A percentile compares a stretch with the other conserved stretches of the same genome.
Conservation (phyloP, 2,329 filamentous ascomycete genomes). For the Xylariomycetidae sp. region DNA sequence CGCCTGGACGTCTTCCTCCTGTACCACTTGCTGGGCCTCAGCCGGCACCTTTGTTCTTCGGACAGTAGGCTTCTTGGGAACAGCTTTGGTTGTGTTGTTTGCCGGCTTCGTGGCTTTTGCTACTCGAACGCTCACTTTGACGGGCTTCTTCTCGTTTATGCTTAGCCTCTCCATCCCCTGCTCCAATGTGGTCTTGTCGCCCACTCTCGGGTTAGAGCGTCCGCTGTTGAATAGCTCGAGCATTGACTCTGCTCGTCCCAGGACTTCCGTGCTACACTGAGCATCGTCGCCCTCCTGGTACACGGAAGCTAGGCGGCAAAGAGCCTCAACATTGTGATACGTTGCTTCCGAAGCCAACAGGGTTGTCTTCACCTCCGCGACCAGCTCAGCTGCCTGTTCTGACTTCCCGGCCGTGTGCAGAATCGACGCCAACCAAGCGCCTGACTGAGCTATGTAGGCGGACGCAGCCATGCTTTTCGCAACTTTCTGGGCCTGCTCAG, state of each 20-base stretch:
- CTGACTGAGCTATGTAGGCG: constrained; percentile 49
- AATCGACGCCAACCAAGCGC: constrained; percentile 49
- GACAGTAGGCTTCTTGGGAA: constrained; percentile 22
- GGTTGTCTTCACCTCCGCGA: constrained; percentile 46
- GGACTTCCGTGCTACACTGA: constrained; percentile 36
- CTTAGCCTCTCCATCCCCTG: constrained; percentile 30
- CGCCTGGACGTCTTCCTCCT: constrained; percentile 27
- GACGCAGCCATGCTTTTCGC: constrained; percentile 62
- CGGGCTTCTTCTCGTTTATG: constrained; percentile 24
- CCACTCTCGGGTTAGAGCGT: too few species aligned
- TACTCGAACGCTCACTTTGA: constrained; percentile 14
- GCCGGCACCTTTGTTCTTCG: constrained; percentile 12
- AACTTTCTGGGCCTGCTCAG: constrained; percentile 75
- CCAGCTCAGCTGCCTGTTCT: constrained; percentile 50
- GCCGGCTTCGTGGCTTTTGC: constrained; percentile 14
- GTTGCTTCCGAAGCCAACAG: constrained; percentile 42
- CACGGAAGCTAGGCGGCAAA: constrained; percentile 51
- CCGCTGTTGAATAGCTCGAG: constrained; percentile 30
- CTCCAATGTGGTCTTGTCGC: too few species aligned
- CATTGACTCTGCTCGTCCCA: constrained; percentile 44
- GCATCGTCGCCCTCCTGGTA: constrained; percentile 44
- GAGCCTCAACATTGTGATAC: constrained; percentile 38
- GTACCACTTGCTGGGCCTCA: constrained; percentile 7
- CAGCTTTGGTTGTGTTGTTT: constrained; percentile 15
- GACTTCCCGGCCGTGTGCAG: constrained; percentile 53